Evolutionary conservation across 306 rosid genomes (phyloP), one percentile per base, ranked within the genome.

Genomic region (Cucumis hystrix): DNA sequence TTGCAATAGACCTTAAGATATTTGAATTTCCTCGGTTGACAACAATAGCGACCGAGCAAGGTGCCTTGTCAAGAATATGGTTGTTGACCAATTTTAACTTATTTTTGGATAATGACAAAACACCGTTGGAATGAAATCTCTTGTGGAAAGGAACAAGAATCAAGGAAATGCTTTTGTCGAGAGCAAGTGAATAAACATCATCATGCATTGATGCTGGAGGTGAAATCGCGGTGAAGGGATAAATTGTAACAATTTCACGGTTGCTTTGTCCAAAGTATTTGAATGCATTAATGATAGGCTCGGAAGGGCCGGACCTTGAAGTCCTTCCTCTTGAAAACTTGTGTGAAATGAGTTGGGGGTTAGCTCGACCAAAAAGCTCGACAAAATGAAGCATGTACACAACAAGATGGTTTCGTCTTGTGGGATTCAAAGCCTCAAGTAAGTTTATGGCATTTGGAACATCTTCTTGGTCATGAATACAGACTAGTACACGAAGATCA

Each of bases 401-500:
- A n/a, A 41, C 6, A 15, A 80, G 75, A 25, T 76, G 88, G 58
- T 63, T 78, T 23, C 56, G 56, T 47, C 47, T 54, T 0, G 72
- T 85, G 39, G 86, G 86, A 49, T 76, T 60, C n/a, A 80, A 70
- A 10, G 86, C 81, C 76, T 83, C 83, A 8, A 83, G 86, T 12
- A 85, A 12, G 15, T 45, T 45, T 10, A 45, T 45, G 51, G 51
- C 37, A 33, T 33, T 33, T 33, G 37, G 37, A 33, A 33, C 37
- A 4, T 33, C 37, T 33, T 33, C 37, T 64, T 71, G 75, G 60
- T 74, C 80, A 13, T 79, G 82, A 17, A 82, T 10, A 73, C 84
- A 80, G 25, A 80, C 81, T 16, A 83, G 62, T 8, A 80, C 25
- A 4, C 71, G 76, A 40, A 82, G 79, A 28, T 82, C 73, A 15